These are phyloP conservation scores for Candida taoyuanica DNA, from an alignment of 805 yeast genomes.

Conservation along the genomic window DNA sequence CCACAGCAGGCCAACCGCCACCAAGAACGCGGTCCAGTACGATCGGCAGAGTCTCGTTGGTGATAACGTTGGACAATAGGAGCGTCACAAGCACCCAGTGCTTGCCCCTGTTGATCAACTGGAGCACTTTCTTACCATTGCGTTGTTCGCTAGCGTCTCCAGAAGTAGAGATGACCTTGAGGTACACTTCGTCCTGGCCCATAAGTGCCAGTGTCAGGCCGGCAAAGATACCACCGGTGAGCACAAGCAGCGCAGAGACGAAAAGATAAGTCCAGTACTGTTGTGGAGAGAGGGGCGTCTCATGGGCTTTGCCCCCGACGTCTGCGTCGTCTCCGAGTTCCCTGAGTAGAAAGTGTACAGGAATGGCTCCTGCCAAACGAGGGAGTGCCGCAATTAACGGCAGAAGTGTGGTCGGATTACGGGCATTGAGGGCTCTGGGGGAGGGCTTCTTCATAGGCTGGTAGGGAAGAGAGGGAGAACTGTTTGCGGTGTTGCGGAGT, in stretches of 20 bases:
- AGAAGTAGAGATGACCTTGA: slow-evolving; percentile 84
- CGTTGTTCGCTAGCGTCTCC: slow-evolving; percentile 70
- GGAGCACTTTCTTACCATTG: slow-evolving; percentile 67
- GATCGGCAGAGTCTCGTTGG: slow-evolving; percentile 92
- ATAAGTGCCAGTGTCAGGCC: slow-evolving; percentile 91
- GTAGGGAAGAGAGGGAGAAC: too few relatives aligned
- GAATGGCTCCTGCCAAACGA: slow-evolving; percentile 11
- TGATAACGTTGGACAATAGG: slow-evolving; percentile 79
- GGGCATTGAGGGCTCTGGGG: slow-evolving; percentile 8
- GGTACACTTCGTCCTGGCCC: slow-evolving; percentile 97
- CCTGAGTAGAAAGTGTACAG: slow-evolving; percentile 9
- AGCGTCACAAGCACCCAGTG: slow-evolving; percentile 96
- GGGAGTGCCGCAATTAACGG: slow-evolving; percentile 14
- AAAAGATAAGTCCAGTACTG: slow-evolving; percentile 26
- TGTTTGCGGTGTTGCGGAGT: too few relatives aligned
- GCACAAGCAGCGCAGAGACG: slow-evolving; percentile 56
- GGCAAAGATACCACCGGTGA: slow-evolving; percentile 87
- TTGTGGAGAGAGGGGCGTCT: slow-evolving; percentile 14
- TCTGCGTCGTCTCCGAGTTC: slow-evolving; percentile 4
- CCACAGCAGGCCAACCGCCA: slow-evolving; percentile 97
- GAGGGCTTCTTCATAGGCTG: not conserved
- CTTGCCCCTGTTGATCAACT: slow-evolving; percentile 74
- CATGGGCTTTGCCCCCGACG: slow-evolving; percentile 1
- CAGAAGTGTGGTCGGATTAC: slow-evolving; percentile 1
- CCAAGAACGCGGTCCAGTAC: slow-evolving; percentile 90